Conservation (phyloP, 2,329 filamentous ascomycete species). For the Volutella citrinella region DNA sequence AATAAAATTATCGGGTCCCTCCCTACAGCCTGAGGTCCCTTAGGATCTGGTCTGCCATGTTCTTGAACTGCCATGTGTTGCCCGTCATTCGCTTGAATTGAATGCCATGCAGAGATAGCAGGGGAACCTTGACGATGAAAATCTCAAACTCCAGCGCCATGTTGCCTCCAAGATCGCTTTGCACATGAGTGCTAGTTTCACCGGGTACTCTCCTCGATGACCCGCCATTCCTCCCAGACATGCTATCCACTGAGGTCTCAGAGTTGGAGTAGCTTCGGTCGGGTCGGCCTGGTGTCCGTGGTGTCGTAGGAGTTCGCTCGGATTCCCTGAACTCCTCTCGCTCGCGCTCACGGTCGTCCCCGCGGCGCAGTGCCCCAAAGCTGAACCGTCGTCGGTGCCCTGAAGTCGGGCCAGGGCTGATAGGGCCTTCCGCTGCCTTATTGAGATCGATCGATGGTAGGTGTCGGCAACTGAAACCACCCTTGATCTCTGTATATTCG, state of each 20-base stretch:
- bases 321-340: constrained; percentile 70
- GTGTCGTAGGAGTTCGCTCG: constrained; percentile 38
- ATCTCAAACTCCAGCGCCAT: constrained; percentile 91
- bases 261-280: constrained; percentile 76
- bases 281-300: constrained; percentile 42
- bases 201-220: constrained; percentile 63
- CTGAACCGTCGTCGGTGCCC: constrained; percentile 77
- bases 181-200: constrained; percentile 88
- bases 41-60: constrained; percentile 94
- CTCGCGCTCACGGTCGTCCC: constrained; percentile 62
- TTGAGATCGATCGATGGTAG: constrained; percentile 85
- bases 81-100: constrained; percentile 97
- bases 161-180: constrained; percentile 81
- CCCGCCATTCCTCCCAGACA: constrained; percentile 50
- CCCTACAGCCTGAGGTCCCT: constrained; percentile 74
- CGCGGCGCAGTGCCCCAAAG: constrained; percentile 64
- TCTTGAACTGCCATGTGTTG: constrained; percentile 98
- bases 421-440: constrained; percentile 63
- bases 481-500: constrained; percentile 89
- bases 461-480: constrained; percentile 87
- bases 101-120: constrained; percentile 89
- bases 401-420: constrained; percentile 53
- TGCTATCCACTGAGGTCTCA: constrained; percentile 79
- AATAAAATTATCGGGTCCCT: not conserved
- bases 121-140: constrained; percentile 93